phyloP scores from a whole-genome alignment of 208 protist genomes.

The Crithidia brevicula region DNA sequence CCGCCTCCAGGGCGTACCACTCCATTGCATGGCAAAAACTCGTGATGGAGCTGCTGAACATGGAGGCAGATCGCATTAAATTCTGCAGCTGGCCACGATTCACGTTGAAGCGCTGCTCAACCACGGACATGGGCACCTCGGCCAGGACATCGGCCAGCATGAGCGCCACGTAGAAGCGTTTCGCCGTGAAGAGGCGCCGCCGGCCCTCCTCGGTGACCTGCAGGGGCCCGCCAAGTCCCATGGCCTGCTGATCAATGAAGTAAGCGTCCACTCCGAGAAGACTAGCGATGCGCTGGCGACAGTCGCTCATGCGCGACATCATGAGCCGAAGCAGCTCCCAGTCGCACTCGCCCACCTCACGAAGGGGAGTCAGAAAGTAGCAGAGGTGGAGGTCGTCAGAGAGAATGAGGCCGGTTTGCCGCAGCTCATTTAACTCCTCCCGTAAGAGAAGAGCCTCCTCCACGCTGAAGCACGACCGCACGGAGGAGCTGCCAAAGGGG shows the following conservation, averaged over 20 bases:
- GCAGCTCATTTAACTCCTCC: slow-evolving; percentile 70
- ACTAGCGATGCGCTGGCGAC: slow-evolving; percentile 77
- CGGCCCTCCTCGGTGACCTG: slow-evolving; percentile 38
- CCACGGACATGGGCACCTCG: slow-evolving; percentile 71
- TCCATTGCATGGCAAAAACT: slow-evolving; percentile 90
- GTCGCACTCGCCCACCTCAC: slow-evolving; percentile 73
- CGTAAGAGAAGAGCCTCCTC: slow-evolving; percentile 80
- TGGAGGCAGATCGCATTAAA: slow-evolving; percentile 80
- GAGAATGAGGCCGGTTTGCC: slow-evolving; percentile 77
- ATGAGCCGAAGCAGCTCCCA: slow-evolving; percentile 75
- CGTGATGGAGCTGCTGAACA: slow-evolving; percentile 90
- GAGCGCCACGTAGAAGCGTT: slow-evolving; percentile 90
- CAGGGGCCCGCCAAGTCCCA: slow-evolving; percentile 49
- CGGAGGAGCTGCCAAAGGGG: slow-evolving; percentile 74
- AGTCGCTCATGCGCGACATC: slow-evolving; percentile 66
- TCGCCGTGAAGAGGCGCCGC: slow-evolving; percentile 64
- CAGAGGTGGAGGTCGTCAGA: slow-evolving; percentile 90
- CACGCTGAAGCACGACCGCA: slow-evolving; percentile 83
- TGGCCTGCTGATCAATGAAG: slow-evolving; percentile 73
- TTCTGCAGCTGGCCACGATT: slow-evolving; percentile 85
- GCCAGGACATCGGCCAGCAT: slow-evolving; percentile 87
- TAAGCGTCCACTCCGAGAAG: slow-evolving; percentile 78
- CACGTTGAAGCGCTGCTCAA: slow-evolving; percentile 78
- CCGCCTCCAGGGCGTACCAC: slow-evolving; percentile 88
- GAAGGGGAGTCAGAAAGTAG: slow-evolving; percentile 90